phyloP scores from a whole-genome alignment of 768 basidiomycete species.

The Hysterangium stoloniferum region DNA sequence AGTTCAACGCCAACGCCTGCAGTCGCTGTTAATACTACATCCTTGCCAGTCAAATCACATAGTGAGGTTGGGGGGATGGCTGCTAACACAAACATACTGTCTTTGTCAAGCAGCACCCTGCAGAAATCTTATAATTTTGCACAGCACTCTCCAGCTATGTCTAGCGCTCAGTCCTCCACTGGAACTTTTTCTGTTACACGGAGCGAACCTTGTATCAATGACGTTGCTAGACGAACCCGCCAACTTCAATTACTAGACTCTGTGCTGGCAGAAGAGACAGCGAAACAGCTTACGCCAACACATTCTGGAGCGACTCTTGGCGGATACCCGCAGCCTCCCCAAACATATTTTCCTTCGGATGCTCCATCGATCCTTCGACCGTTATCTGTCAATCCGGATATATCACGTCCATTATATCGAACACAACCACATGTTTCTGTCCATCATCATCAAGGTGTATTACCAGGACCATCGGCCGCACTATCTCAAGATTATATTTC shows the following conservation, averaged over 20 bases:
- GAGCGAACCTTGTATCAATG: no score
- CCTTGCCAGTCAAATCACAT: not conserved
- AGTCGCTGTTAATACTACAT: not conserved
- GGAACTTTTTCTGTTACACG: no score
- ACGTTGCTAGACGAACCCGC: not conserved
- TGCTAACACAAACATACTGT: no score
- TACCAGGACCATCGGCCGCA: not conserved
- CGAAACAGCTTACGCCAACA: not conserved
- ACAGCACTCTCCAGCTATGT: no score
- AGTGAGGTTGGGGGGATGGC: no score
- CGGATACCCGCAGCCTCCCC: not conserved
- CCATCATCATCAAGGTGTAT: not conserved
- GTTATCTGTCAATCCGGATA: not conserved
- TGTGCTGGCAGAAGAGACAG: slow-evolving; percentile 5
- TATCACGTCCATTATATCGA: not conserved
- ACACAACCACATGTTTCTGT: not conserved
- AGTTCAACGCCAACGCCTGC: slow-evolving; percentile 5
- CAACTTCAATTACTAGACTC: slow-evolving; percentile 10
- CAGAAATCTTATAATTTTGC: no score
- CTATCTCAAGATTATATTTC: not conserved
- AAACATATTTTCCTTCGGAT: not conserved
- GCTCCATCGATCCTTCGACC: not conserved
- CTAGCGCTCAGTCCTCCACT: no score
- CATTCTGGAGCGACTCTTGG: not conserved
- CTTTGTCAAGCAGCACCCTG: no score